Base-by-base conservation (phyloP, 1,284 basidiomycete species). In the Irpex sp. region DNA sequence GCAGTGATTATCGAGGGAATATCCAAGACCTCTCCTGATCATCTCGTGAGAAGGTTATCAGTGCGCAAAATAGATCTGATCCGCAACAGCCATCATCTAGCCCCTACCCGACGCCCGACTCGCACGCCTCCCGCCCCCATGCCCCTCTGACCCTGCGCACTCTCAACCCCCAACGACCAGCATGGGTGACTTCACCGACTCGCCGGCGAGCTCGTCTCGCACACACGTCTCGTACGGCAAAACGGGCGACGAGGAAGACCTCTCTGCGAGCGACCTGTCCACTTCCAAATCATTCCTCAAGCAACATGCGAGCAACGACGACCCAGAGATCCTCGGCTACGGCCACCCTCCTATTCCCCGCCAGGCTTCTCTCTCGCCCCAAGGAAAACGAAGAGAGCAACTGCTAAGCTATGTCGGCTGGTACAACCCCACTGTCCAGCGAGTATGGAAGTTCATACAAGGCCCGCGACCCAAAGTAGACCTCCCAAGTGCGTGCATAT, bases 381-480 rank as follows among this genome's bases (percentile, higher is more conserved):
- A 55, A 9, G 42, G 42, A 18, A 33, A 56, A 42, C 68, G 71
- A 68, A 53, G 61, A 19, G 37, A 52, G 10, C 67, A 66, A 51
- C 33, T 67, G n/a, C 57, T 57, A 21, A 63, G 58, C 23, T 58
- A 62, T 9, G 64, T 72, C 33, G 66, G 61, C 55, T 57, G 61
- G 37, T 58, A 71, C 9, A 65, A 72, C 60, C 67, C 66, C 37
- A 64, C 65, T 49, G 59, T 68, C 12, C 65, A 63, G 45, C 71
- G 67, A 52, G 59, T 72, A 51, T 67, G 71, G 55, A 58, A 60
- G 12, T 89, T 85, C 67, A 59, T 83, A 55, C 78, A 80, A 66
- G 88, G 88, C 6, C 88, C 88, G 0, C 72, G 80, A 56, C 85
- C 85, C 6, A 86, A 83, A 69, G 71, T 79, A 33, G 80, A 84